Evolutionary conservation across 352 stramenopile species (phyloP), one percentile per base, ranked within the genome.

Genomic region (Pythium brassicae): DNA sequence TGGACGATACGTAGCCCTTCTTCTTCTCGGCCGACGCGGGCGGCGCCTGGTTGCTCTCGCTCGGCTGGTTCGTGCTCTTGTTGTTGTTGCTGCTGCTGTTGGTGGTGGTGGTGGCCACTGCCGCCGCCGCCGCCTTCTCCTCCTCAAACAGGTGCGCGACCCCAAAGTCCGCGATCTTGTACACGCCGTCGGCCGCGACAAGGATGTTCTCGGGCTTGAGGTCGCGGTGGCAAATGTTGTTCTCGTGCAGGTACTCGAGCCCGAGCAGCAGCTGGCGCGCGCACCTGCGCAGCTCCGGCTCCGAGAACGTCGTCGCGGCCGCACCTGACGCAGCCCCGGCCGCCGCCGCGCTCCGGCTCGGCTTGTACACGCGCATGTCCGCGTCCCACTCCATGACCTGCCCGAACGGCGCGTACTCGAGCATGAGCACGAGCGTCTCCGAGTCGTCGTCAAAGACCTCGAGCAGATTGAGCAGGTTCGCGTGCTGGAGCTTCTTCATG

Each of bases 201-300:
- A 94, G 53, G 47, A 94, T 92, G 56, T 94, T 94, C 65, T 94
- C 84, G 8, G 84, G 84, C 57, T 94, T 94, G 20, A 94, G 62
- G 42, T 94, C 84, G 22, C 84, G 84, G 55, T 94, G 84, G 62
- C 82, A 92, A 74, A 94, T 94, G 62, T 81, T 78, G 62, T 94
- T 92, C 29, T 85, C 68, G 67, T 94, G 84, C 32, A 94, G 62
- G 47, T 94, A 94, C 59, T 92, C 80, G 32, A 94, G 69, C 4
- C 84, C 84, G 1, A 89, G 64, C 48, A 94, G 58, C 25, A 94
- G 63, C 49, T 92, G 76, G 9, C 82, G 84, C 54, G 89, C 68
- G 58, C 78, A 94, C 5, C 51, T 26, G 20, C 82, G 80, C 55
- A 89, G 66, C 45, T 87, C 68, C 11, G 71, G 57, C 55, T 92